phyloP scores from a whole-genome alignment of 179 eudicot genomes.

The Drosera spatulata region DNA sequence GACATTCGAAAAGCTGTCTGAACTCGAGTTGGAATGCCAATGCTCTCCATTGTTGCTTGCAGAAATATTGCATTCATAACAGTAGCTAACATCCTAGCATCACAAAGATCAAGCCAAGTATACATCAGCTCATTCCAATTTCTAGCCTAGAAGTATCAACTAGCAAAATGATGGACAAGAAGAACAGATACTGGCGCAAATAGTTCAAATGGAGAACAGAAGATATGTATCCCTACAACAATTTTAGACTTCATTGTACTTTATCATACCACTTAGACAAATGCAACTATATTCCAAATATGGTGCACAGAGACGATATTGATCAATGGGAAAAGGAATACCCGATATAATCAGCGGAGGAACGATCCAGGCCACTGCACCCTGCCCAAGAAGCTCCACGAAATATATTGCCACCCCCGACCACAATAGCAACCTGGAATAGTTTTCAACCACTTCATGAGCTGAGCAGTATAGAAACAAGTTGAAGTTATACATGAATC shows the following conservation, averaged over 20 bases:
- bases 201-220: not conserved
- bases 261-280: too few species aligned
- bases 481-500: too few species aligned
- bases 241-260: too few species aligned
- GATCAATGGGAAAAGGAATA: constrained; percentile 10
- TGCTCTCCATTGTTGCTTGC: constrained; percentile 99
- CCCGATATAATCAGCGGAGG: constrained; percentile 98
- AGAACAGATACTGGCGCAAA: not conserved
- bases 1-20: constrained; percentile 99
- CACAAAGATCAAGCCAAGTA: not conserved
- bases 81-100: constrained; percentile 87
- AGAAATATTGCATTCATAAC: constrained; percentile 98
- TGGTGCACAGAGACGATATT: not conserved
- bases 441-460: too few species aligned
- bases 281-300: not conserved
- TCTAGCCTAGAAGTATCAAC: not conserved
- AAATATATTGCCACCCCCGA: constrained; percentile 96
- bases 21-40: constrained; percentile 95
- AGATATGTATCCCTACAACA: constrained; percentile 1
- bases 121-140: too few species aligned
- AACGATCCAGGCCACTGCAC: constrained; percentile 91
- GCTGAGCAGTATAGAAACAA: too few species aligned
- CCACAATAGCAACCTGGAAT: constrained; percentile 87
- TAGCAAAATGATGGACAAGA: not conserved
- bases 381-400: constrained; percentile 97